Evolutionary conservation across 257 asterid genomes (phyloP).

Genomic region (Jasminum sambac): DNA sequence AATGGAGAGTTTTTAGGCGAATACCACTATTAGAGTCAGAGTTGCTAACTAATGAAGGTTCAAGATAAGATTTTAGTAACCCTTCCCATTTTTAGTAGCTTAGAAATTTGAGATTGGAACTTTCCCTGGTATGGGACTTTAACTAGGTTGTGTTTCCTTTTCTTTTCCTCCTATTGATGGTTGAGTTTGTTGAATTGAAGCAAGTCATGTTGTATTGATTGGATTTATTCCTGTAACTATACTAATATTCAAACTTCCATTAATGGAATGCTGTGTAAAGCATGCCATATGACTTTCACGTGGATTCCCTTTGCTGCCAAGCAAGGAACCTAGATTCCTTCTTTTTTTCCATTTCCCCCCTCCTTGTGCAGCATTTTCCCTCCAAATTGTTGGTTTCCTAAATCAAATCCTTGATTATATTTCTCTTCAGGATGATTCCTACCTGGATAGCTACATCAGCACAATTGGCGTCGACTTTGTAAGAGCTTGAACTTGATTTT

Average conservation of each 20-base stretch:
- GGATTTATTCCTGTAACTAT: not conserved
- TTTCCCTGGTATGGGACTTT: not conserved
- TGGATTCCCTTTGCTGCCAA: not conserved
- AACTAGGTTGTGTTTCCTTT: not conserved
- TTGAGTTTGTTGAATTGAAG: not conserved
- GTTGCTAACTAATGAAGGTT: not conserved
- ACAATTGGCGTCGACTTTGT: slow-evolving; percentile 68
- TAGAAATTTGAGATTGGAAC: not conserved
- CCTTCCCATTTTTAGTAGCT: not conserved
- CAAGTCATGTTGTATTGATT: not conserved
- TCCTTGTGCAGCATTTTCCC: not conserved
- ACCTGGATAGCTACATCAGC: slow-evolving; percentile 64
- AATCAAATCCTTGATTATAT: slow-evolving; percentile 19
- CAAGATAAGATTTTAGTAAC: no score
- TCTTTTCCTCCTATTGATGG: not conserved
- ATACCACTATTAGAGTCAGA: no score
- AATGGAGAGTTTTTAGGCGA: no score
- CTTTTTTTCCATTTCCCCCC: no score
- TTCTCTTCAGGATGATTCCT: slow-evolving; percentile 56
- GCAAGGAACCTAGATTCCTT: not conserved
- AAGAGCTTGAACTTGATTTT: slow-evolving; percentile 25
- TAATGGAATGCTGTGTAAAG: not conserved
- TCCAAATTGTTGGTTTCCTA: slow-evolving; percentile 1
- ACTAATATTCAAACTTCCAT: not conserved
- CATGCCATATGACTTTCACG: not conserved